Base-by-base conservation (phyloP, 331 rosid genomes). In the Quercus tomentella region DNA sequence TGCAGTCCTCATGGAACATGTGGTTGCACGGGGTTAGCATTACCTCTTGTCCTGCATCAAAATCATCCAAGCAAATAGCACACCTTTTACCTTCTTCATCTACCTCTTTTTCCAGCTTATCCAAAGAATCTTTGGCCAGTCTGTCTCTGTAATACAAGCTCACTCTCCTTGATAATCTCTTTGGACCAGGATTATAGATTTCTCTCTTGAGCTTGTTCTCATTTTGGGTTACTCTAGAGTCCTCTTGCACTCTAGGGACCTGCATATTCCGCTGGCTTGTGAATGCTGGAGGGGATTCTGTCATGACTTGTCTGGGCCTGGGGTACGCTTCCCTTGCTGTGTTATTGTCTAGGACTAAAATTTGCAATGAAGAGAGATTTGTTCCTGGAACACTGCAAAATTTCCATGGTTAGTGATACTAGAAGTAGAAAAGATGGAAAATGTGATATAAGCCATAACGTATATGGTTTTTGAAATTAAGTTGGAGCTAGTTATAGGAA, bases 1-100 rank as follows among this genome's bases (percentile, higher is more conserved):
- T 87, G 82, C 97, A 95, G 11, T 91, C 92, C 78, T 90, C 93
- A 77, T 95, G 98, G 77, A 92, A 95, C 94, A 92, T 88, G 74
- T 95, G 97, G n/a, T 82, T 84, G 82, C 98, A 95, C 17, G 93
- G 97, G 7, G 98, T 92, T 67, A 81, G 54, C 92, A 82, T 80
- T 77, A 91, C 97, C 70, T 91, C 94, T 71, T 92, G 78, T 74
- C 61, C 82, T 0, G 89, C 81, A 72, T 91, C 91, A 75, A 92
- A 92, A 79, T 94, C 95, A 61, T 94, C 98, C 81, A 94, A 84
- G 89, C 97, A 94, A 82, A 92, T 14, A 57, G 90, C 56, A 78
- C 98, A 92, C 33, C 84, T 81, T 83, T 87, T 91, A 2, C 90
- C 82, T 22, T 83, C 89, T 77, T 88, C 97, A 7, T 88, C 89